Conservation (phyloP, 495 filamentous ascomycete genomes). For the Neohortaea acidophila region DNA sequence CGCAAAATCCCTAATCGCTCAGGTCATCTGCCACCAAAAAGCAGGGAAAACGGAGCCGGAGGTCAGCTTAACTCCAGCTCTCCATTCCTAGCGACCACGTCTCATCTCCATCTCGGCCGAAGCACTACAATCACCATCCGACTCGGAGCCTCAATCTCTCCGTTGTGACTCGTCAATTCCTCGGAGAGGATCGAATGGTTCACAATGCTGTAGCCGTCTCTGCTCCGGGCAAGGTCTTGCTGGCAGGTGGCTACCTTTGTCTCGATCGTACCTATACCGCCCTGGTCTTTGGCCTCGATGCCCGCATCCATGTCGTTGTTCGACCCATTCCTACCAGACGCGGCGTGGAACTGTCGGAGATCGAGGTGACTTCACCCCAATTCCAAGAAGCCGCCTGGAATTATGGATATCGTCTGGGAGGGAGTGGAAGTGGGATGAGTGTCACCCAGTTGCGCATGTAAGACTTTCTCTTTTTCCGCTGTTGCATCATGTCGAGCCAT, state of each 20-base stretch:
- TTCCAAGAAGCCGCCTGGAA: conserved; percentile 76
- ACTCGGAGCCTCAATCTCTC: neutral
- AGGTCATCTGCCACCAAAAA: neutral
- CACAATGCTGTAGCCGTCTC: conserved; percentile 45
- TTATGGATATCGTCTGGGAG: conserved; percentile 56
- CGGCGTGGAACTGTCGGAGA: conserved; percentile 46
- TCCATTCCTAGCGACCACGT: too few relatives aligned
- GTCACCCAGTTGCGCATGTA: conserved; percentile 69
- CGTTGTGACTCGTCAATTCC: neutral
- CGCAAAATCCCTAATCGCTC: too few relatives aligned
- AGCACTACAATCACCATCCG: too few relatives aligned
- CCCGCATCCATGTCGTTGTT: conserved; percentile 76
- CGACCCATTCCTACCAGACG: conserved; percentile 39
- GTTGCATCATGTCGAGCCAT: neutral
- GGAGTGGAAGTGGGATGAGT: conserved; percentile 56
- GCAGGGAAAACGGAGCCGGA: neutral
- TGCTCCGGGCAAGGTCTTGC: conserved; percentile 87
- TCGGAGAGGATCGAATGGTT: conserved; percentile 6
- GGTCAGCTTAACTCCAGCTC: neutral
- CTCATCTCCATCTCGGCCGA: conserved; percentile 2
- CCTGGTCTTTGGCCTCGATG: conserved; percentile 86
- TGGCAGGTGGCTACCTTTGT: conserved; percentile 89
- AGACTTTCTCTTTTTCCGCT: conserved; percentile 23
- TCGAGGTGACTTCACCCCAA: conserved; percentile 80
- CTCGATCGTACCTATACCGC: conserved; percentile 78